Evolutionary conservation across 2,329 filamentous ascomycete genomes (phyloP).

Genomic region (Cordyceps sp.): DNA sequence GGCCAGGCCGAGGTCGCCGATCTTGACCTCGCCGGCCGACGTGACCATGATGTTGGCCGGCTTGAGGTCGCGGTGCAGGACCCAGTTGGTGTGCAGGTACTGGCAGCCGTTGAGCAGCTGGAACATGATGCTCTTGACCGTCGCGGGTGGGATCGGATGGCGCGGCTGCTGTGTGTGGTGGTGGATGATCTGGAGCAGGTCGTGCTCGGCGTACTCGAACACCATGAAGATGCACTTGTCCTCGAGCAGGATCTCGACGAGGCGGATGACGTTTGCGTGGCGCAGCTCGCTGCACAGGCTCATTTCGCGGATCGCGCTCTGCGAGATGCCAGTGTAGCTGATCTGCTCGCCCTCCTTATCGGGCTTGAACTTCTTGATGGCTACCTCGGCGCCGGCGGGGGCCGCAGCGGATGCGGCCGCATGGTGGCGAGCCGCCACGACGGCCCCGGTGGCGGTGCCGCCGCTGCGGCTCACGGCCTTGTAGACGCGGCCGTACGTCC

Average conservation of each 20-base stretch:
- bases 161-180: conserved; percentile 84
- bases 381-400: conserved; percentile 53
- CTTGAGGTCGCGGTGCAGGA: conserved; percentile 90
- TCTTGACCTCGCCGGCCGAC: conserved; percentile 74
- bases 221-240: conserved; percentile 99
- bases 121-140: conserved; percentile 87
- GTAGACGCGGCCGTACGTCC: conserved; percentile 95
- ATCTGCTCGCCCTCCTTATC: conserved; percentile 94
- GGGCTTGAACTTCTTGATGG: conserved; percentile 99
- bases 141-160: conserved; percentile 73
- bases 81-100: conserved; percentile 93
- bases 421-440: background rate
- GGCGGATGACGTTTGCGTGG: conserved; percentile 76
- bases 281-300: conserved; percentile 83
- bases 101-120: conserved; percentile 89
- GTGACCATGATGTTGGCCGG: conserved; percentile 99
- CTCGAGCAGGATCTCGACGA: conserved; percentile 91
- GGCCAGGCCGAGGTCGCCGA: conserved; percentile 84
- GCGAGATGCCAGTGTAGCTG: conserved; percentile 93
- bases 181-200: conserved; percentile 93
- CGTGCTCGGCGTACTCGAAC: conserved; percentile 96
- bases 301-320: conserved; percentile 96
- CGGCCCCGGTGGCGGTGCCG: no score
- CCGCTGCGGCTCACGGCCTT: conserved; percentile 78
- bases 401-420: conserved; percentile 1